These are phyloP conservation scores for Planoprotostelium fungivorum DNA, from an alignment of 78 protist genomes.

Conservation along the genomic window DNA sequence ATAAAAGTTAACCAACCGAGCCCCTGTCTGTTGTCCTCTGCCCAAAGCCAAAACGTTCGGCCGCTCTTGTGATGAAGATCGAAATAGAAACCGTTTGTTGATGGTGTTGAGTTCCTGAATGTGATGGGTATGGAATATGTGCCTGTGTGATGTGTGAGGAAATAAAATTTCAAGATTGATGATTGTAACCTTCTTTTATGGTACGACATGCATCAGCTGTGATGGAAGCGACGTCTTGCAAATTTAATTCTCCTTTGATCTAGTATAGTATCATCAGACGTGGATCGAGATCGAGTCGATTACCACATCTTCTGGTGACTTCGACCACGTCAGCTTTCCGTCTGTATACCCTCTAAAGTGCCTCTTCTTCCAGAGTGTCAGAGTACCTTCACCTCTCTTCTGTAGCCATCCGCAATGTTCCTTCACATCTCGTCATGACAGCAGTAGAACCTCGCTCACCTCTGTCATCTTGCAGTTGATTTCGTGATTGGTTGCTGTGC, in stretches of 20 bases:
- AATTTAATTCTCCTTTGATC: background rate
- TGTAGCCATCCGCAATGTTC: background rate
- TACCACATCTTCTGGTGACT: background rate
- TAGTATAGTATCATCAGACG: background rate
- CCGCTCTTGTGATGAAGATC: background rate
- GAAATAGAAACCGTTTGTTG: background rate
- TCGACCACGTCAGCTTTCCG: background rate
- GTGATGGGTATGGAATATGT: background rate
- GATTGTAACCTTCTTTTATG: background rate
- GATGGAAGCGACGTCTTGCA: background rate
- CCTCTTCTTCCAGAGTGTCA: background rate
- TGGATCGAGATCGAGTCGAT: background rate
- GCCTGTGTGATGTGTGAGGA: background rate
- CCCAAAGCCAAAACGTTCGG: background rate
- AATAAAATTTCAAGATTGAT: background rate
- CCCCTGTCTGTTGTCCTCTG: background rate
- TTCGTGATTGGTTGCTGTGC: too few relatives aligned
- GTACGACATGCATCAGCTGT: background rate
- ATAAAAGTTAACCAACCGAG: background rate
- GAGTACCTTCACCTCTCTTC: background rate
- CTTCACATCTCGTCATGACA: too few relatives aligned
- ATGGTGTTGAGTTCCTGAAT: background rate
- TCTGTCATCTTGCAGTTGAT: too few relatives aligned
- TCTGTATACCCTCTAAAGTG: background rate
- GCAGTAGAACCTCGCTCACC: too few relatives aligned